Evolutionary conservation across 148 eudicot genomes (phyloP).

Genomic region (Rhododendron mucronatum): DNA sequence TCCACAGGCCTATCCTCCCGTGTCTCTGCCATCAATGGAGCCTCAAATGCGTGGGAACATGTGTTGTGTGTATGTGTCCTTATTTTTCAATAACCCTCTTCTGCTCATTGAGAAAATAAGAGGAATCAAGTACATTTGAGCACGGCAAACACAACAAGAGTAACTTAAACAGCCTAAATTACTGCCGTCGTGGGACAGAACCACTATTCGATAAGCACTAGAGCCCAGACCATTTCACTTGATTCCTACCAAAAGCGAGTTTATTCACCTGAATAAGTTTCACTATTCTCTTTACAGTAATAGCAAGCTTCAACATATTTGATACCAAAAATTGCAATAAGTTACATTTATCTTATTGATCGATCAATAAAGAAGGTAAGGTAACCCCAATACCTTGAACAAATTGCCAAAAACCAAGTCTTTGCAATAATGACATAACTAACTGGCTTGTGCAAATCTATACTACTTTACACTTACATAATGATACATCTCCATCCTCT

Average conservation of each 20-base stretch:
- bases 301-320: neutral
- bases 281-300: neutral
- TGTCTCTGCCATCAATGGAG: slow-evolving; percentile 73
- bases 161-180: neutral
- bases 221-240: neutral
- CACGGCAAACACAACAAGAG: neutral
- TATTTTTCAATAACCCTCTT: neutral
- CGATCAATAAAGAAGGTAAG: neutral
- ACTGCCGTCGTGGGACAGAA: neutral
- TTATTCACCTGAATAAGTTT: neutral
- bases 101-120: neutral
- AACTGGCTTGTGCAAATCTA: neutral
- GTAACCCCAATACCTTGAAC: neutral
- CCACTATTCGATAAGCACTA: neutral
- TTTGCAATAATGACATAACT: neutral
- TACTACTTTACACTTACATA: neutral
- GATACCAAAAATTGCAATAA: neutral
- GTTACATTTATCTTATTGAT: neutral
- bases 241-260: neutral
- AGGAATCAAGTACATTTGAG: neutral
- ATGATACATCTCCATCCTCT: neutral
- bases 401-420: neutral
- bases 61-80: neutral
- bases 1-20: slow-evolving; percentile 67
- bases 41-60: slow-evolving; percentile 22